Base-by-base conservation (phyloP, 441 rosid genomes). In the Viola pubescens region DNA sequence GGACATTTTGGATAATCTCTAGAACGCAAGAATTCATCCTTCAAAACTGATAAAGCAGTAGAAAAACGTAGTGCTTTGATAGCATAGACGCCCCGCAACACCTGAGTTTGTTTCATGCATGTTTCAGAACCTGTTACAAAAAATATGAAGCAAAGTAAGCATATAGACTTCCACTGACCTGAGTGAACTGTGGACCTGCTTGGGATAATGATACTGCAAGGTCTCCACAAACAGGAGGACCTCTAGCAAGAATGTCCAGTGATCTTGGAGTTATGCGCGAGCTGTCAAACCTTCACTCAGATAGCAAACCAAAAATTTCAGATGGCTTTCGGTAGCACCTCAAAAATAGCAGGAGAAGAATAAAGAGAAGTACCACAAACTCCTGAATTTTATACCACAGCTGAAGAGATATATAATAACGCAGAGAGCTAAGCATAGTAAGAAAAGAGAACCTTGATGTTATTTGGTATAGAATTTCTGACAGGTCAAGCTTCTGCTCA, bases 1-100 rank as follows among this genome's bases (percentile, higher is more conserved):
- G 95, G 94, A 67, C 97, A 94, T 62, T 90, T 90, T 65, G 99
- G 99, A 75, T 94, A 88, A 82, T 94, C 95, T 84, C 99, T 83
- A 48, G 99, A 94, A 37, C 97, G 95, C 74, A 85, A 70, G 73
- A 94, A 88, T 68, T 94, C 99, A 63, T 88, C 97, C 80, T 90
- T 94, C 71, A 94, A 69, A 60, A 87, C 97, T 13, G 95, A 85
- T 75, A 94, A 76, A 66, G 99, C 94, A 46, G 97, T 82, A 64
- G 97, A 80, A 79, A 90, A 90, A 52, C 91, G 90, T 59, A 94
- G 99, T 64, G 99, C 97, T 73, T 82, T 84, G 77, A 87, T 83
- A 44, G 94, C 95, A 73, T 94, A 94, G 56, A 76, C 58, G 62
- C 99, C 86, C 48, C 97, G 92, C 70, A 88, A 73, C 34, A 88